Evolutionary conservation across 257 asterid species (phyloP).

Genomic region (Petunia axillaris): DNA sequence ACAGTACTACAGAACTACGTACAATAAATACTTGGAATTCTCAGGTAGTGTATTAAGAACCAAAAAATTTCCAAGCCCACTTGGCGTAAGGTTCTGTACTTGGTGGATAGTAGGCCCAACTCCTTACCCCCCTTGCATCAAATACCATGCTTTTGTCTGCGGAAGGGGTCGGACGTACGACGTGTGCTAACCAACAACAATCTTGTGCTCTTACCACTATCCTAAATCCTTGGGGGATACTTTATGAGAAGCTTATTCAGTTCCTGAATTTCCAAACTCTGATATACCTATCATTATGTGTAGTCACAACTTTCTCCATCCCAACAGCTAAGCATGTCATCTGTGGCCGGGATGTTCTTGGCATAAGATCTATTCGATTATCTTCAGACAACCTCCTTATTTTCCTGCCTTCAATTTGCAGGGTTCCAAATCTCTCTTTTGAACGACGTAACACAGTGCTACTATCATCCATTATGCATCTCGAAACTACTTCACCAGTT

Average conservation of each 20-base stretch:
- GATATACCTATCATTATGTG: slow-evolving; percentile 56
- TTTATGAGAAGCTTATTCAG: neutral
- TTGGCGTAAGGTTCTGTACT: too few species aligned
- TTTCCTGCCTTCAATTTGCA: slow-evolving; percentile 46
- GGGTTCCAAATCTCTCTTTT: slow-evolving; percentile 30
- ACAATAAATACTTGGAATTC: neutral
- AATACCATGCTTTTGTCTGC: too few species aligned
- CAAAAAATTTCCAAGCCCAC: too few species aligned
- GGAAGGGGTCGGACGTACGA: too few species aligned
- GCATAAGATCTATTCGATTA: slow-evolving; percentile 67
- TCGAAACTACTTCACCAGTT: slow-evolving; percentile 65
- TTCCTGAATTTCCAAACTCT: slow-evolving; percentile 66
- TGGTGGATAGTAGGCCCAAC: too few species aligned
- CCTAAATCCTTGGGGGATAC: neutral
- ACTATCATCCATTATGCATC: slow-evolving; percentile 60
- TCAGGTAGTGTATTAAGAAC: neutral
- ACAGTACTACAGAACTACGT: neutral
- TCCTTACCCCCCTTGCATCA: too few species aligned
- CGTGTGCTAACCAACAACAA: too few species aligned
- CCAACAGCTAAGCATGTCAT: slow-evolving; percentile 85
- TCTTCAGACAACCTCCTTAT: slow-evolving; percentile 57
- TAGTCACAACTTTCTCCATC: slow-evolving; percentile 86
- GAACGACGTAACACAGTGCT: slow-evolving; percentile 34
- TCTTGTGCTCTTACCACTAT: too few species aligned
- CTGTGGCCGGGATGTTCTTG: slow-evolving; percentile 56